Base-by-base conservation (phyloP, 306 rosid genomes). In the Abrus precatorius region DNA sequence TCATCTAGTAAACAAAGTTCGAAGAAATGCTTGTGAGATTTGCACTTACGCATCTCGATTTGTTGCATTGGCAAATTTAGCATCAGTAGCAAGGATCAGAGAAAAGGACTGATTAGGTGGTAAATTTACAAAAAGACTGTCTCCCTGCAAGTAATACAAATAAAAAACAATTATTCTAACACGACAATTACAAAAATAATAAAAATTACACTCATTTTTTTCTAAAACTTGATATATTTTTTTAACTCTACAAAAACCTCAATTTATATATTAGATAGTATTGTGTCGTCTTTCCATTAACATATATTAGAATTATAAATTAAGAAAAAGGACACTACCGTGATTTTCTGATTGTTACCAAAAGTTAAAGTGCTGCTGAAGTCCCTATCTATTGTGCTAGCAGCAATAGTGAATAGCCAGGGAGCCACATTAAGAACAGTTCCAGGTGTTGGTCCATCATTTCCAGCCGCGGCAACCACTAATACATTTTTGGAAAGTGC, bases 311-410 rank as follows among this genome's bases (percentile, higher is more conserved):
- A 40, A 14, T 11, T 13, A 38, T n/a, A 41, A 47, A 44, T 55
- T 40, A 74, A 61, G 10, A 56, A 28, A 7, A 72, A 8, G 14
- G 28, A 14, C 1, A 28, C 30, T 81, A 82, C 85, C 85, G 59
- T 76, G 9, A 76, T 5, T 69, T 69, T 11, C 34, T 76, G 76
- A 29, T 55, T 52, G 78, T 89, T 71, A 3, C 88, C 86, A 8
- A 93, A 72, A 12, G 86, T 68, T n/a, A 92, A 36, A 79, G 75
- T 87, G 70, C 79, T 85, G 2, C 64, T 29, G 60, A 94, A 89
- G 2, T 86, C 85, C 13, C 92, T 83, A 20, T 93, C 92, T 3
- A 87, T 55, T 1, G 98, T 90, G 74, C 95, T 89, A 48, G 98
- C 93, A 28, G 84, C 97, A 52, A 91, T 74, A 0, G 97, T 93